Evolutionary conservation across 306 rosid genomes (phyloP).

Genomic region (Trifolium subterraneum): DNA sequence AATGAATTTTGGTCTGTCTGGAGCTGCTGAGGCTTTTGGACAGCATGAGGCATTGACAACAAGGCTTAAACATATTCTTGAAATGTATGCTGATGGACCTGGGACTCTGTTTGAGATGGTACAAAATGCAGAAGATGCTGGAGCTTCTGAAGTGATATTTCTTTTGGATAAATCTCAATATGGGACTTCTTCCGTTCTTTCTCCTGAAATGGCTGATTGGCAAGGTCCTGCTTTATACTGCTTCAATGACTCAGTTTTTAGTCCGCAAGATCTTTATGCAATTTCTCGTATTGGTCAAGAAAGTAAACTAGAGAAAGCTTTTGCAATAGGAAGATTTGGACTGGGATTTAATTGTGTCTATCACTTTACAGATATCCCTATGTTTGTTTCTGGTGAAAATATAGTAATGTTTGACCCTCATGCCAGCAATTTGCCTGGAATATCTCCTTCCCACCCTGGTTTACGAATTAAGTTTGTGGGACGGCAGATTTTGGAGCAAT

Average conservation of each 20-base stretch:
- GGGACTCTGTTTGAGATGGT: conserved; percentile 94
- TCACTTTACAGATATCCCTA: conserved; percentile 96
- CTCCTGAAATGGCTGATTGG: conserved; percentile 99
- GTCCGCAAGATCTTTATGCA: conserved; percentile 98
- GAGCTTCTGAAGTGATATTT: conserved; percentile 90
- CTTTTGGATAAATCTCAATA: conserved; percentile 92
- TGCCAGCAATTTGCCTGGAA: conserved; percentile 91
- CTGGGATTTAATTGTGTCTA: conserved; percentile 97
- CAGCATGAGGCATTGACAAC: conserved; percentile 98
- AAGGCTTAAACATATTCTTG: conserved; percentile 97
- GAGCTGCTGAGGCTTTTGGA: conserved; percentile 98
- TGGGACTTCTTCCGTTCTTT: conserved; percentile 93
- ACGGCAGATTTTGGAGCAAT: conserved; percentile 86
- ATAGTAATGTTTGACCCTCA: conserved; percentile 98
- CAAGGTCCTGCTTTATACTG: conserved; percentile 98
- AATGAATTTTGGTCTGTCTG: conserved; percentile 90
- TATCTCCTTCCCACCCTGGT: conserved; percentile 99
- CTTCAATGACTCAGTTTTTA: conserved; percentile 88
- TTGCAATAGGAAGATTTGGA: conserved; percentile 98
- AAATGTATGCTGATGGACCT: conserved; percentile 99
- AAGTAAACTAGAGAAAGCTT: conserved; percentile 96
- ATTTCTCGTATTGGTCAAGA: conserved; percentile 99
- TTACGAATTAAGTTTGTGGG: conserved; percentile 90
- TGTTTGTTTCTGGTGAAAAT: conserved; percentile 95
- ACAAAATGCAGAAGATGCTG: conserved; percentile 99